These are phyloP conservation scores for Auricularia auricula-judae DNA, from an alignment of 768 basidiomycete genomes.

Conservation along the genomic window DNA sequence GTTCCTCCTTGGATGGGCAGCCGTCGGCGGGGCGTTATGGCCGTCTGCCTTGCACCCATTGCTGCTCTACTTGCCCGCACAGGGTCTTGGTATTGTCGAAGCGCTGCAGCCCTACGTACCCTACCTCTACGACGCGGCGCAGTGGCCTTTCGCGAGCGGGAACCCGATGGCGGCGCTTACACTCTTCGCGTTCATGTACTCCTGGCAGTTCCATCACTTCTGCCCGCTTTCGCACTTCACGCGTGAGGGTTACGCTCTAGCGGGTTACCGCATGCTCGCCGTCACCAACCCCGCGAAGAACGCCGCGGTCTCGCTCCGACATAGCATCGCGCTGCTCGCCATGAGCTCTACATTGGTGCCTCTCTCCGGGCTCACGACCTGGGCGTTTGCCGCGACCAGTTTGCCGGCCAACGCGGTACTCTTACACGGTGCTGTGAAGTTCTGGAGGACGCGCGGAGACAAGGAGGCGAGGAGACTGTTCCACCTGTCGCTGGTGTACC, in stretches of 20 bases:
- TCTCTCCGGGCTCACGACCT: slow-evolving; percentile 85
- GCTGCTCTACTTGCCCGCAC: slow-evolving; percentile 46
- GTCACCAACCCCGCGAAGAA: slow-evolving; percentile 71
- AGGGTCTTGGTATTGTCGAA: background rate
- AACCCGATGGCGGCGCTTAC: slow-evolving; percentile 75
- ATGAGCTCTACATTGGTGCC: slow-evolving; percentile 75
- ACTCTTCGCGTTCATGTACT: slow-evolving; percentile 77
- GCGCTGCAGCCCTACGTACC: slow-evolving; percentile 17
- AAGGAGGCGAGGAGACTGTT: slow-evolving; percentile 70
- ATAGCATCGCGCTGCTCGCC: slow-evolving; percentile 64
- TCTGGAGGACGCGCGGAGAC: slow-evolving; percentile 58
- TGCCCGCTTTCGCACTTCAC: slow-evolving; percentile 84
- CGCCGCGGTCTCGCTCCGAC: slow-evolving; percentile 74
- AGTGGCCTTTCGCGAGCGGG: slow-evolving; percentile 33
- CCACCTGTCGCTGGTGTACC: slow-evolving; percentile 76
- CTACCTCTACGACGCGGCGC: slow-evolving; percentile 26
- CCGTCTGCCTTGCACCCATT: slow-evolving; percentile 52
- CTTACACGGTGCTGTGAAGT: slow-evolving; percentile 56
- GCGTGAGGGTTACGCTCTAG: slow-evolving; percentile 81
- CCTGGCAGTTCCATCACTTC: slow-evolving; percentile 99
- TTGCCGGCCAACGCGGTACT: slow-evolving; percentile 66
- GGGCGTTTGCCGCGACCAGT: slow-evolving; percentile 73
- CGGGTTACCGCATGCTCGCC: slow-evolving; percentile 88
- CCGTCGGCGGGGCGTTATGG: slow-evolving; percentile 71
- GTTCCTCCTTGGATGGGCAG: slow-evolving; percentile 97